Conservation (phyloP, 2,329 filamentous ascomycete genomes). For the Hysterium pulicare region DNA sequence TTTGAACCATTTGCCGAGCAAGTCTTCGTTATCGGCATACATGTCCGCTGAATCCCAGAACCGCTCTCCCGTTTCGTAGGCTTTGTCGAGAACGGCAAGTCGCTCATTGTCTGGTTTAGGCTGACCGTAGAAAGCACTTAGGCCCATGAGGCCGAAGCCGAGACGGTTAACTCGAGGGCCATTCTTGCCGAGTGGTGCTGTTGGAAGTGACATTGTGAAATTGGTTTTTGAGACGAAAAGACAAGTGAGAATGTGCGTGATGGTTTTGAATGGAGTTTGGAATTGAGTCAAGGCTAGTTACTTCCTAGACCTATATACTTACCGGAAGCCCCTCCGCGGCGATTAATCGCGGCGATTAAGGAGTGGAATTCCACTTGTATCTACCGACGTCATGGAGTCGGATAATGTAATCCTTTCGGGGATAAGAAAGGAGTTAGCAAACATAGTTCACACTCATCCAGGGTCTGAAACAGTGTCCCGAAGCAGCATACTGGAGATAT, state of each 20-base stretch:
- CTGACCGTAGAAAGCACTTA: slow-evolving; percentile 46
- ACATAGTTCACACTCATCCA: too few relatives aligned
- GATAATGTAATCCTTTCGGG: too few relatives aligned
- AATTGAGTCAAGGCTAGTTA: too few relatives aligned
- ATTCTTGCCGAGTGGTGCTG: slow-evolving; percentile 50
- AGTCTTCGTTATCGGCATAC: slow-evolving; percentile 33
- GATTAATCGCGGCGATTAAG: too few relatives aligned
- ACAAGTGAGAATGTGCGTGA: not conserved
- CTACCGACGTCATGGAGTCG: too few relatives aligned
- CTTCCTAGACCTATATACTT: too few relatives aligned
- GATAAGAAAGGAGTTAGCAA: too few relatives aligned
- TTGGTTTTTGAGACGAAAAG: not conserved
- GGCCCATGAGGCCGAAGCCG: slow-evolving; percentile 57
- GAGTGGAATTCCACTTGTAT: too few relatives aligned
- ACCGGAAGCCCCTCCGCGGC: too few relatives aligned
- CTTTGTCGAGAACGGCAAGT: slow-evolving; percentile 50
- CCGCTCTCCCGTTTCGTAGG: slow-evolving; percentile 49
- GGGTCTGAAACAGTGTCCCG: too few relatives aligned
- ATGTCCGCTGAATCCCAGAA: slow-evolving; percentile 46
- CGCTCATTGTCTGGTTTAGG: slow-evolving; percentile 50
- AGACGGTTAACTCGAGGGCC: slow-evolving; percentile 52
- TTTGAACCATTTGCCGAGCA: slow-evolving; percentile 34
- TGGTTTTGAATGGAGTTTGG: not conserved
- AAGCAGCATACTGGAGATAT: too few relatives aligned
- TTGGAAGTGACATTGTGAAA: slow-evolving; percentile 35